Conservation (phyloP, 768 basidiomycete species). For the Auriscalpium microsporum region DNA sequence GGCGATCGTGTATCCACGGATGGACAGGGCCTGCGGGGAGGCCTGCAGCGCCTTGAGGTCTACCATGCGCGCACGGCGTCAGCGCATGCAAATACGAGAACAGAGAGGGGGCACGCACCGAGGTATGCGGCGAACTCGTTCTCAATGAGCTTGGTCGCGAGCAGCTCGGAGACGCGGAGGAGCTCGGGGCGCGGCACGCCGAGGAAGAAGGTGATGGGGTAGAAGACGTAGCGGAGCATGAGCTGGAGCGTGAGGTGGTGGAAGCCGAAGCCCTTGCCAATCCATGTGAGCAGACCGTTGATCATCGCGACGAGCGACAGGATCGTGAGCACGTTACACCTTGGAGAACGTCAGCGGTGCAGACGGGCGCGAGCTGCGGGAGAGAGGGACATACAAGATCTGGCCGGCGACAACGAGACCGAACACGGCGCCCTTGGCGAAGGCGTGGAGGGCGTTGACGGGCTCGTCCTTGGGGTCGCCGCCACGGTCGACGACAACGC, state of each 20-base stretch:
- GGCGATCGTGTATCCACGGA: slow-evolving; percentile 72
- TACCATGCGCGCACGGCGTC: slow-evolving; percentile 24
- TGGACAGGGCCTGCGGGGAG: slow-evolving; percentile 46
- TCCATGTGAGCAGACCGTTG: slow-evolving; percentile 84
- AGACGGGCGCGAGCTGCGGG: not conserved
- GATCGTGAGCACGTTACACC: slow-evolving; percentile 79
- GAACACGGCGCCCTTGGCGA: slow-evolving; percentile 76
- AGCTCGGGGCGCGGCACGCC: slow-evolving; percentile 79
- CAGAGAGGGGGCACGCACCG: slow-evolving; percentile 17
- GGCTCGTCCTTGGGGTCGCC: slow-evolving; percentile 42
- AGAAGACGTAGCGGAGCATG: slow-evolving; percentile 79
- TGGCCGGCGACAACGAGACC: slow-evolving; percentile 83
- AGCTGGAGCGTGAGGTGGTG: slow-evolving; percentile 76
- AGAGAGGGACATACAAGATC: slow-evolving; percentile 51
- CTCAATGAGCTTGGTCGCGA: slow-evolving; percentile 81
- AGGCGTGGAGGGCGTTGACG: slow-evolving; percentile 82
- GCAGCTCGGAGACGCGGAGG: slow-evolving; percentile 66
- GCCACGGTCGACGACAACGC: slow-evolving; percentile 75
- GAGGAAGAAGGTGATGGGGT: slow-evolving; percentile 77
- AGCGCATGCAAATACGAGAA: not conserved
- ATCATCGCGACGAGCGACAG: slow-evolving; percentile 73
- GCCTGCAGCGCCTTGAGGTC: slow-evolving; percentile 42
- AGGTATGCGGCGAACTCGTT: slow-evolving; percentile 81
- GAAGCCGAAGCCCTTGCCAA: slow-evolving; percentile 81
- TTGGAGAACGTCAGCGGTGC: slow-evolving; percentile 18